Conservation (phyloP, 2,329 filamentous ascomycete genomes). For the Sporothrix protearum region DNA sequence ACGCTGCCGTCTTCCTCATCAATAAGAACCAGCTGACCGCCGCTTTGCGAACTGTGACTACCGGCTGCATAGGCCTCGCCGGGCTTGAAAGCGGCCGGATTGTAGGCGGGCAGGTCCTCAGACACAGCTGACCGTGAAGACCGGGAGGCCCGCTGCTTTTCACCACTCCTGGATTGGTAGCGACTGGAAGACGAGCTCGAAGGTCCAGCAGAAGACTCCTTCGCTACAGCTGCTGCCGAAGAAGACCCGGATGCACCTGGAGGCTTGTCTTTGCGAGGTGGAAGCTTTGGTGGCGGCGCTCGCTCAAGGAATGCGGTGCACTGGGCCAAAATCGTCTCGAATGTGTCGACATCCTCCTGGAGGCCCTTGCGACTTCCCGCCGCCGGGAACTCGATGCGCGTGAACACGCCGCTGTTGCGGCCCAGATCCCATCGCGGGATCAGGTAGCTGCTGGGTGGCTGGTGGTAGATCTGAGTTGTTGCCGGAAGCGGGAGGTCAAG, state of each 20-base stretch:
- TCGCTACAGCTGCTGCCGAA: constrained; percentile 23
- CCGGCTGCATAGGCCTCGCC: constrained; percentile 73
- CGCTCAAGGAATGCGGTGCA: constrained; percentile 93
- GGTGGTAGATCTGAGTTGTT: constrained; percentile 95
- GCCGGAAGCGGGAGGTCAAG: constrained; percentile 89
- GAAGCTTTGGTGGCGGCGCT: constrained; percentile 57
- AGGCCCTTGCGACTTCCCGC: constrained; percentile 67
- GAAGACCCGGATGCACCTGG: constrained; percentile 24
- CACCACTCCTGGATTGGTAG: background rate
- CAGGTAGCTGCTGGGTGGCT: constrained; percentile 86
- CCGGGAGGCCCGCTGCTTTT: constrained; percentile 21
- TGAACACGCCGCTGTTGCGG: constrained; percentile 84
- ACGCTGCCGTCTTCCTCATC: constrained; percentile 96
- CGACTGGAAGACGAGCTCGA: constrained; percentile 20
- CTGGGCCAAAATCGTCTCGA: constrained; percentile 91
- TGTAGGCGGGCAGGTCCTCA: constrained; percentile 62
- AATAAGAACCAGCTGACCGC: constrained; percentile 82
- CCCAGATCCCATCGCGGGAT: constrained; percentile 95
- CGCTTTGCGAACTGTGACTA: constrained; percentile 53
- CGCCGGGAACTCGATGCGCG: constrained; percentile 82
- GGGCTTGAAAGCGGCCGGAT: constrained; percentile 74
- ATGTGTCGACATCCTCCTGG: constrained; percentile 90
- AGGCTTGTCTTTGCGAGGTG: constrained; percentile 33
- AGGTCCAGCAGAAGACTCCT: background rate
- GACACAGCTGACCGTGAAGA: constrained; percentile 35